Conservation (phyloP, 805 yeast genomes). For the Ogataea pignaliae region DNA sequence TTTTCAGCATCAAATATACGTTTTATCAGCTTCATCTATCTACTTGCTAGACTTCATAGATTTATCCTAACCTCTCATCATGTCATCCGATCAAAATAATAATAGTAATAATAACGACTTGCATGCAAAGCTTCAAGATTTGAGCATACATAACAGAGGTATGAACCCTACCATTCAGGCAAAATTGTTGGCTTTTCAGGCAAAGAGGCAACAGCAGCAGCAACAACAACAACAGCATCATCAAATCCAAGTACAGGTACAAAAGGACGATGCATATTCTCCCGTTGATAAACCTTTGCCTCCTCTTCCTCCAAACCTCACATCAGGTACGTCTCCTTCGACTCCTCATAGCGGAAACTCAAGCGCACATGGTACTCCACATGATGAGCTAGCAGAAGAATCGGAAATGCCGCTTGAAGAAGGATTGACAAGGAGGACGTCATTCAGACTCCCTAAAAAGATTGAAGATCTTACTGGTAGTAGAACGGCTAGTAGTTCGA, state of each 20-base stretch:
- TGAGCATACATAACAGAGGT: constrained; percentile 27
- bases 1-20: no score
- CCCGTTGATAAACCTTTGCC: constrained; percentile 8
- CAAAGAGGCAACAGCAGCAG: constrained; percentile 52
- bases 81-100: constrained; percentile 3
- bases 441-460: constrained; percentile 21
- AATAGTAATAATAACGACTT: constrained; percentile 7
- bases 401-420: constrained; percentile 4
- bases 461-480: background rate
- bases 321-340: constrained; percentile 12
- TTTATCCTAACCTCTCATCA: background rate
- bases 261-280: constrained; percentile 4
- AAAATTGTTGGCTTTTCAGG: constrained; percentile 80
- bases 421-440: constrained; percentile 19
- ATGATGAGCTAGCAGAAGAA: constrained; percentile 8
- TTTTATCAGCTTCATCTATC: no score
- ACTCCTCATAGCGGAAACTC: constrained; percentile 16
- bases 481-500: no score
- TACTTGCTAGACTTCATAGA: no score
- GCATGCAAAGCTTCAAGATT: constrained; percentile 16
- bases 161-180: constrained; percentile 82
- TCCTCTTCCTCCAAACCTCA: constrained; percentile 3
- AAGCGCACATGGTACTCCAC: constrained; percentile 15
- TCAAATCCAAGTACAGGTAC: background rate
- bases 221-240: constrained; percentile 11